These are phyloP conservation scores for Aspergillus pseudoviridinutans DNA, from an alignment of 2,329 filamentous ascomycete species.

Conservation along the genomic window DNA sequence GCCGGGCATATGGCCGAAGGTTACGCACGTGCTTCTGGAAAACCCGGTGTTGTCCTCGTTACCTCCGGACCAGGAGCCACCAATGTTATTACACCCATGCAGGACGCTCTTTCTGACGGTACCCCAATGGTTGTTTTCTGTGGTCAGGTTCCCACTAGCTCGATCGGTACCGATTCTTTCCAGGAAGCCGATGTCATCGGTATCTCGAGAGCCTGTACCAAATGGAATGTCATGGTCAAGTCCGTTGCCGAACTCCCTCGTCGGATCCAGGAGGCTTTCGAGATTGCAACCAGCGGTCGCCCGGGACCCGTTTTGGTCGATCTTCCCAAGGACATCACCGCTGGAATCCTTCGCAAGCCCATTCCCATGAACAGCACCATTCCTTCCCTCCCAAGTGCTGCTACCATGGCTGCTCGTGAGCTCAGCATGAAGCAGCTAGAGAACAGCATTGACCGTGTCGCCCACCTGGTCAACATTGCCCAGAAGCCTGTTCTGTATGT, in stretches of 20 bases:
- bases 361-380: slow-evolving; percentile 74
- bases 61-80: slow-evolving; percentile 96
- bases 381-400: slow-evolving; percentile 78
- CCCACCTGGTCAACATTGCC: slow-evolving; percentile 75
- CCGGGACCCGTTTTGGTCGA: slow-evolving; percentile 95
- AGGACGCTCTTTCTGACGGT: slow-evolving; percentile 91
- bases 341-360: slow-evolving; percentile 72
- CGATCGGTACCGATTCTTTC: slow-evolving; percentile 94
- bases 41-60: slow-evolving; percentile 91
- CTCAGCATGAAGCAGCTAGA: slow-evolving; percentile 68
- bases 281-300: slow-evolving; percentile 91
- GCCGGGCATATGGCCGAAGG: slow-evolving; percentile 98
- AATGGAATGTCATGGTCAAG: slow-evolving; percentile 99
- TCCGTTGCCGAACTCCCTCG: slow-evolving; percentile 87
- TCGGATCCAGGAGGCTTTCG: slow-evolving; percentile 95
- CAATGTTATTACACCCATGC: slow-evolving; percentile 94
- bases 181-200: slow-evolving; percentile 94
- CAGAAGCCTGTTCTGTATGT: slow-evolving; percentile 96
- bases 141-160: slow-evolving; percentile 84
- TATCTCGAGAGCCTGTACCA: slow-evolving; percentile 91
- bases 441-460: slow-evolving; percentile 70
- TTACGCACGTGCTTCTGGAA: slow-evolving; percentile 88
- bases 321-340: slow-evolving; percentile 93
- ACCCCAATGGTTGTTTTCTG: slow-evolving; percentile 94
- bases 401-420: slow-evolving; percentile 74